Base-by-base conservation (phyloP, 1,139 yeast species). In the Taphrina populina region DNA sequence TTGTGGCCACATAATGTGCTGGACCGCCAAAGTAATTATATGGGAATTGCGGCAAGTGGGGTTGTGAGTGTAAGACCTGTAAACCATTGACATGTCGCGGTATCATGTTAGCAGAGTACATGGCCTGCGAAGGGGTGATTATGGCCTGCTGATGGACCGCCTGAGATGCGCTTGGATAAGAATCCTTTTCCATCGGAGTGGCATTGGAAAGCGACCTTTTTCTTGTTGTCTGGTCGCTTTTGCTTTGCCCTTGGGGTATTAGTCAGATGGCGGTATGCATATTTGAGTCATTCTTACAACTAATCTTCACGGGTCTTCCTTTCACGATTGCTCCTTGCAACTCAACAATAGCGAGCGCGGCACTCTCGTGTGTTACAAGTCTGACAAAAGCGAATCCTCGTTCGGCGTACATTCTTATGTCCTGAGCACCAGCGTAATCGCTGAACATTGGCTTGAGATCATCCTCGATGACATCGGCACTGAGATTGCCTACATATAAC, bases 341-440 rank as follows among this genome's bases (percentile, higher is more conserved):
- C 65, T 85, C 92, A 24, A 84, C 84, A 64, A 88, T 87, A 54
- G 95, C 95, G 68, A 85, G 73, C 1, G 95, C 95, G 3, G 96
- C 96, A 61, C 87, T 75, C 65, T 87, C 95, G 69, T 88, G 96
- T 44, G 85, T 77, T 64, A 85, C 95, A 66, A 83, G 87, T 70
- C 83, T 84, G 60, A 85, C 92, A 73, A 88, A 88, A 2, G 92
- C 92, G 72, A 87, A 84, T 6, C 87, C 88, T 66, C 82, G 79
- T 59, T 87, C 95, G 4, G 90, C 84, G 63, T 84, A 84, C 66
- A 84, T 79, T 68, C 84, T 84, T 67, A 88, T 81, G 63, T 86
- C 94, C 59, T 84, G 83, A 65, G 88, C 83, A 68, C 75, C 85
- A 8, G 95, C 96, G 67, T 87, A 86, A 64, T 78, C 82, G 67